Evolutionary conservation across 2,329 filamentous ascomycete genomes (phyloP).

Genomic region (Byssoonygena ceratinophila): DNA sequence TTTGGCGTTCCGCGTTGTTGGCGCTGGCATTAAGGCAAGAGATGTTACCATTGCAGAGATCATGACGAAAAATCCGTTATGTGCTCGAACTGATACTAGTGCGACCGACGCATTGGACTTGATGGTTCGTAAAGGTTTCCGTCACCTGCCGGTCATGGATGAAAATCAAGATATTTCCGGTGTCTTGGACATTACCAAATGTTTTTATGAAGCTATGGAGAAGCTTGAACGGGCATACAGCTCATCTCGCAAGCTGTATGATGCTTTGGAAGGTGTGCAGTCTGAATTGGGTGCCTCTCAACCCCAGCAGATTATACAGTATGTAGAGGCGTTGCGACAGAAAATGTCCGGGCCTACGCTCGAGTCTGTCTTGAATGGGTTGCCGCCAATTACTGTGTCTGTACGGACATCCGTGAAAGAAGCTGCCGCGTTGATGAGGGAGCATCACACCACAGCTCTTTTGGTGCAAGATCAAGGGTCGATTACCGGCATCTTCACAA

Average conservation of each 20-base stretch:
- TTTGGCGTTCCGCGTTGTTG: slow-evolving; percentile 91
- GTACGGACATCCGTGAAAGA: slow-evolving; percentile 95
- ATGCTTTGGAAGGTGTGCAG: slow-evolving; percentile 93
- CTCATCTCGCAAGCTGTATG: slow-evolving; percentile 95
- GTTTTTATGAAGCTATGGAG: slow-evolving; percentile 99
- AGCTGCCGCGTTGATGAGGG: slow-evolving; percentile 91
- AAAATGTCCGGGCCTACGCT: slow-evolving; percentile 98
- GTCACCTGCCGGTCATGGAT: slow-evolving; percentile 97
- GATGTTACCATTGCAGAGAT: slow-evolving; percentile 93
- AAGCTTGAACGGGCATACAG: slow-evolving; percentile 96
- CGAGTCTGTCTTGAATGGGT: slow-evolving; percentile 83
- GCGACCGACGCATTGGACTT: slow-evolving; percentile 93
- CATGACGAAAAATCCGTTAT: slow-evolving; percentile 99
- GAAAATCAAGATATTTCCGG: slow-evolving; percentile 99
- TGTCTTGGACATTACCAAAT: slow-evolving; percentile 97
- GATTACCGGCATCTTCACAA: slow-evolving; percentile 98
- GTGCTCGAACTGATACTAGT: slow-evolving; percentile 92
- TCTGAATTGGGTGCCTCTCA: slow-evolving; percentile 92
- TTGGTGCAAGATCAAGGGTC: slow-evolving; percentile 92
- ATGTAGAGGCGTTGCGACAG: slow-evolving; percentile 84
- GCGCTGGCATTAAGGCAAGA: slow-evolving; percentile 75
- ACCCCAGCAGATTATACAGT: slow-evolving; percentile 97
- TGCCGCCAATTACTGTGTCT: slow-evolving; percentile 87
- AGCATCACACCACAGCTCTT: slow-evolving; percentile 94
- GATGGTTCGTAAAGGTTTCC: slow-evolving; percentile 97